Conservation (phyloP, 176 grass and related monocot genomes). For the Triticum dicoccoides region DNA sequence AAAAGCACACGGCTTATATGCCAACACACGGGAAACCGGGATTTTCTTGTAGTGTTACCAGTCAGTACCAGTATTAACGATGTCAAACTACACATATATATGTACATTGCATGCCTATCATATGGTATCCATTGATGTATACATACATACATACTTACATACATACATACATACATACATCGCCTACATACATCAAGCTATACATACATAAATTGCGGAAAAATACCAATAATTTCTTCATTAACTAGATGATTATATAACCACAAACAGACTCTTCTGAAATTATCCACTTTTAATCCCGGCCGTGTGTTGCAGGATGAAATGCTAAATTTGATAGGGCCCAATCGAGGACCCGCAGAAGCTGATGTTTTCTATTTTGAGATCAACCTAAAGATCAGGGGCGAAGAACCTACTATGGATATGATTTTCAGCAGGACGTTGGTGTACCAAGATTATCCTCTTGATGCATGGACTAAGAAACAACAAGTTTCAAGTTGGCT, state of each 20-base stretch:
- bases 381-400: slow-evolving; percentile 21
- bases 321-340: not conserved
- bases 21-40: not conserved
- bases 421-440: not conserved
- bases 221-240: not conserved
- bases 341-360: not conserved
- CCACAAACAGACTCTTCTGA: not conserved
- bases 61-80: not conserved
- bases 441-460: not conserved
- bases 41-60: not conserved
- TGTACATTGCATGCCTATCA: no score
- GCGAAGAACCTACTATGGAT: not conserved
- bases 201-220: no score
- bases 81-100: not conserved
- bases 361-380: not conserved
- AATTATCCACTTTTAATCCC: not conserved
- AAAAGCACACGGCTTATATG: no score
- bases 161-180: no score
- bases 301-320: not conserved
- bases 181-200: no score
- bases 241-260: not conserved
- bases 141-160: no score
- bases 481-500: not conserved
- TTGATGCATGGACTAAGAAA: not conserved
- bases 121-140: no score